Evolutionary conservation across 1,139 yeast genomes (phyloP), one percentile per base, ranked within the genome.

Genomic region (Debaryomyces coudertii): DNA sequence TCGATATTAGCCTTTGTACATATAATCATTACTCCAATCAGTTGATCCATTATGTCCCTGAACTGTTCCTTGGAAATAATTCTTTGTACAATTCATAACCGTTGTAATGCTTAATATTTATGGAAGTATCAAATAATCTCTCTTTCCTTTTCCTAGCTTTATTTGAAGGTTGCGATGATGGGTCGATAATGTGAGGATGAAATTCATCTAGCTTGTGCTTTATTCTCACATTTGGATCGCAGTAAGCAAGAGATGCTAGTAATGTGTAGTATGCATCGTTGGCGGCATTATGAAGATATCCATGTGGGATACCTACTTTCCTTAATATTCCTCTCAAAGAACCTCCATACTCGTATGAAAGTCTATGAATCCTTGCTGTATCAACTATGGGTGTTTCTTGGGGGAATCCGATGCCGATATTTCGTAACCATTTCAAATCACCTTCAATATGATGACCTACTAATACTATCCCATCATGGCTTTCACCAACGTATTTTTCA

Each of bases 241-340:
- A 71, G 48, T 83, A 63, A 33, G 76, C 71, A 58, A 85, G 55
- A 12, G 82, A 78, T 16, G 83, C 72, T 20, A 80, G 49, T 45
- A 88, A 62, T 0, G 95, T 87, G 56, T 78, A 86, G 57, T 85
- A 85, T 1, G 95, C 85, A 61, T 89, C 96, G 58, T 89, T 89
- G 6, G 86, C 93, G 1, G 92, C 96, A 62, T 89, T 89, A 61
- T 88, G 96, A 40, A 87, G 68, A 50, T 73, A 77, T 0, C 86
- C 79, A 60, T 83, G 83, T 0, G 93, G 90, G 7, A 89, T 75
- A 22, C 71, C 71, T 30, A 84, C 68, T 38, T 71, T 62, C 44
- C 80, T 68, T 16, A 87, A 66, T 1, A 83, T 67, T 16, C 76
- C 81, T 20, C 80, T 73, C 39, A 88, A 63, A 1, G 80, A 74